phyloP scores from a whole-genome alignment of 768 basidiomycete species.

The Suillus weaverae region DNA sequence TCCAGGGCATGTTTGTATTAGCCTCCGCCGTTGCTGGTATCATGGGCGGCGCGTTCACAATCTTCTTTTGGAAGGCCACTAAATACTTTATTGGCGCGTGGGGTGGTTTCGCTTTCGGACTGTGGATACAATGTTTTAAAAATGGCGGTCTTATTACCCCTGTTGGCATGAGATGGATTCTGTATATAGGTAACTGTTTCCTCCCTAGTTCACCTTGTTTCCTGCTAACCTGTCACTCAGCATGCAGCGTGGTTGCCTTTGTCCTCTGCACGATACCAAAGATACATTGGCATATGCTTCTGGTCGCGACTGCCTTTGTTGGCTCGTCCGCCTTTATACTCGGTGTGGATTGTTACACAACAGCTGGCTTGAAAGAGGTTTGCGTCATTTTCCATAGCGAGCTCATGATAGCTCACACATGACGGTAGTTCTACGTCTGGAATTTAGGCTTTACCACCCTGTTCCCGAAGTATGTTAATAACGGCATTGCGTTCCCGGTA shows the following conservation, averaged over 20 bases:
- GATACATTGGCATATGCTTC: constrained; percentile 83
- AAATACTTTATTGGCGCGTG: constrained; percentile 69
- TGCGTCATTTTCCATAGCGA: constrained; percentile 16
- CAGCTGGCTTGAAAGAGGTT: constrained; percentile 91
- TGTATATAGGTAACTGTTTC: constrained; percentile 69
- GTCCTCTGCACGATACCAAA: constrained; percentile 81
- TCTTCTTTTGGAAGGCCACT: constrained; percentile 92
- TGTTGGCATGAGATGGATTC: constrained; percentile 84
- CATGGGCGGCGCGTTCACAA: constrained; percentile 80
- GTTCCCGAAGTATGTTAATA: constrained; percentile 72
- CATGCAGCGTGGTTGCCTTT: constrained; percentile 74
- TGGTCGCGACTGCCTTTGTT: constrained; percentile 85
- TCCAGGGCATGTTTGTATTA: constrained; percentile 90
- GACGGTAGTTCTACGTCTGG: constrained; percentile 85
- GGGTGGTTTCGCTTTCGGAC: constrained; percentile 77
- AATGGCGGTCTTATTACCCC: constrained; percentile 78
- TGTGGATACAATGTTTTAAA: constrained; percentile 86
- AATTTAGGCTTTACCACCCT: constrained; percentile 84
- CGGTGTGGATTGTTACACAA: constrained; percentile 92
- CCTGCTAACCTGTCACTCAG: constrained; percentile 40
- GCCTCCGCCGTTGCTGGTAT: constrained; percentile 77
- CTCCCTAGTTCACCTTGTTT: constrained; percentile 15
- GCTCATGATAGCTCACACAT: constrained; percentile 16
- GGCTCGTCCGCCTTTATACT: constrained; percentile 90
- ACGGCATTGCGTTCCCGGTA: constrained; percentile 76